Base-by-base conservation (phyloP, 306 rosid species). In the Glycine tomentella region DNA sequence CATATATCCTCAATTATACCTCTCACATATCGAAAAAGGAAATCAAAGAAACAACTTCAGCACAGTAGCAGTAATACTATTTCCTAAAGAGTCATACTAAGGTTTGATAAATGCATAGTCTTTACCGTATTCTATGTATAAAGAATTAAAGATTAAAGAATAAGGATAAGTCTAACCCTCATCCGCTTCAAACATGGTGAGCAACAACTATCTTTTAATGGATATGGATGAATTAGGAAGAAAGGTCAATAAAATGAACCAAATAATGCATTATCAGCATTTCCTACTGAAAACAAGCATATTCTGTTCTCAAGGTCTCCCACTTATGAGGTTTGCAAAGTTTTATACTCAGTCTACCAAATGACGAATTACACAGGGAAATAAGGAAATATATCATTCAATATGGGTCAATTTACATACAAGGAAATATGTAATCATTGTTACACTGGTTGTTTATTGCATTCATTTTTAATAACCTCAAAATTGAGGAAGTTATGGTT, bases 21-120 rank as follows among this genome's bases (percentile, higher is more conserved):
- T 34, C 74, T 10, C 14, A n/a, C n/a, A 55, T 66, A 16, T 33
- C 42, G 69, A 56, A 72, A 48, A 40, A 11, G 74, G 61, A 80
- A 62, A 72, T 38, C 65, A 49, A 61, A 80, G 78, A 46, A 58
- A 64, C 66, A 61, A 46, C 46, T 49, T 61, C 31, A 38, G 62
- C 13, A 16, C 6, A 9, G 14, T 58, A 62, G 65, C 9, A 48
- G 78, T 33, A 45, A 31, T 46, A 58, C 59, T 25, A 57, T 56
- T 68, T 78, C 76, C 48, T 55, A 44, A 49, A 31, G 42, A 69
- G 48, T 13, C 57, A 63, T 70, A 13, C 62, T 70, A 46, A 72
- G 67, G 15, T 13, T 49, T 15, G 62, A 25, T 17, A 72, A 80
- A 61, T n/a, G 25, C 56, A 57, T 36, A 59, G 69, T 52, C 45